Evolutionary conservation across 83 land plant species (phyloP).

Genomic region (Picea mariana): DNA sequence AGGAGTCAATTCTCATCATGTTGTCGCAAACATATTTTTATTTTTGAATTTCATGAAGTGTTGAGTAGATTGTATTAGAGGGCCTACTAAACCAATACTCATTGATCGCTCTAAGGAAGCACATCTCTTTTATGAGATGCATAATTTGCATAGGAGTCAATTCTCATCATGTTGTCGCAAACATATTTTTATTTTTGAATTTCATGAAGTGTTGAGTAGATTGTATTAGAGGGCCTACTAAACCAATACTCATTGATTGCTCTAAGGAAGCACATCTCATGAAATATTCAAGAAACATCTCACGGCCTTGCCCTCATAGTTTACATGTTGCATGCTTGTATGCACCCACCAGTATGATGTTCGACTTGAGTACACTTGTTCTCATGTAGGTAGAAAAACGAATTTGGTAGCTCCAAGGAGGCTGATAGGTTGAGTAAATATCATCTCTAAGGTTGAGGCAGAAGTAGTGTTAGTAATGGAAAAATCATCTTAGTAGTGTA

Average conservation of each 20-base stretch:
- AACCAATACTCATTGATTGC: background rate
- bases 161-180: background rate
- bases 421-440: too few species aligned
- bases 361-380: too few species aligned
- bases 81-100: background rate
- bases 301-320: too few species aligned
- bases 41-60: constrained; percentile 20
- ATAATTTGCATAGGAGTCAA: background rate
- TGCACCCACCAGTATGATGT: too few species aligned
- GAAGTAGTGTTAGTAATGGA: too few species aligned
- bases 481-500: too few species aligned
- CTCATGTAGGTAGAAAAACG: too few species aligned
- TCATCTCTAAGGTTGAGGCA: too few species aligned
- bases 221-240: background rate
- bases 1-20: background rate
- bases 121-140: too few species aligned
- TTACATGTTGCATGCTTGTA: too few species aligned
- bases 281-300: background rate
- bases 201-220: constrained; percentile 15
- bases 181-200: constrained; percentile 15
- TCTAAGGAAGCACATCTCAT: background rate
- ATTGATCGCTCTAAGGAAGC: too few species aligned
- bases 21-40: constrained; percentile 5
- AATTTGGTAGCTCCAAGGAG: too few species aligned
- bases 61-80: background rate